Evolutionary conservation across 1,284 basidiomycete genomes (phyloP).

Genomic region (Puccinia coronata): DNA sequence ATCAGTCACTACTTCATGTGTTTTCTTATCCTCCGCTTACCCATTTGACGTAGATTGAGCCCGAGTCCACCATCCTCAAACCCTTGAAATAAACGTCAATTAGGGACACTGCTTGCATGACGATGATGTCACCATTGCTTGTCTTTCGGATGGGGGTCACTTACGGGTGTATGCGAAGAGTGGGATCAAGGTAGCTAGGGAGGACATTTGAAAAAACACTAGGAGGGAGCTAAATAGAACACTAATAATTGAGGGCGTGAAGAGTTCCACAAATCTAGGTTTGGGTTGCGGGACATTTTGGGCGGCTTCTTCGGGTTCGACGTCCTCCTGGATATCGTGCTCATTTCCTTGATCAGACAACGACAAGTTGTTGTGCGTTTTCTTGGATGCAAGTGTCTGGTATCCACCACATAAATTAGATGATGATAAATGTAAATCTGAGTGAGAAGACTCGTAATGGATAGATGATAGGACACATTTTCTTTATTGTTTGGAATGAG

Average conservation of each 20-base stretch:
- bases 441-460: not conserved
- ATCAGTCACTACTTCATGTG: not conserved
- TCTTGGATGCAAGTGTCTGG: conserved; percentile 4
- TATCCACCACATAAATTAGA: not conserved
- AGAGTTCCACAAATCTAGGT: not conserved
- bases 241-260: conserved; percentile 32
- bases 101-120: too few species aligned
- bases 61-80: conserved; percentile 43
- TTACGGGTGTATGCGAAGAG: conserved; percentile 47
- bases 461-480: not conserved
- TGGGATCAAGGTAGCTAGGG: conserved; percentile 35
- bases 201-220: conserved; percentile 30
- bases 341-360: not conserved
- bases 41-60: conserved; percentile 35
- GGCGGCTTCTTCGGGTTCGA: not conserved
- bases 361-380: not conserved
- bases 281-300: not conserved
- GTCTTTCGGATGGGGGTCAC: too few species aligned
- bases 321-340: not conserved
- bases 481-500: too few species aligned
- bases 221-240: conserved; percentile 27
- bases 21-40: not conserved
- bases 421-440: not conserved
- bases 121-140: too few species aligned
- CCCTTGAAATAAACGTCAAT: not conserved